Base-by-base conservation (phyloP, 1,284 basidiomycete species). In the Coniferiporia sulphurascens region DNA sequence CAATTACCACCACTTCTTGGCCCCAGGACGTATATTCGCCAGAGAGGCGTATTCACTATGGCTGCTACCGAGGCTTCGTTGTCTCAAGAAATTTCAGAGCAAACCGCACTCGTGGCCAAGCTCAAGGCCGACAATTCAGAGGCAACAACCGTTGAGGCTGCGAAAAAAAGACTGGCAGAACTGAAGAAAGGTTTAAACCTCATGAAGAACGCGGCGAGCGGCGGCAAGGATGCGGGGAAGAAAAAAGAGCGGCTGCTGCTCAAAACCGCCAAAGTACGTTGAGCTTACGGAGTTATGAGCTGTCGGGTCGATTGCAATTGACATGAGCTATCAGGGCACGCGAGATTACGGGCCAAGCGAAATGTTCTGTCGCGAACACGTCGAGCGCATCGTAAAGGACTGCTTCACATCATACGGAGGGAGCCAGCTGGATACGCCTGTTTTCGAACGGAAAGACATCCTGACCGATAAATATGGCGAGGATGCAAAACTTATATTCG, bases 401-500 rank as follows among this genome's bases (percentile, higher is more conserved):
- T 85, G 88, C 63, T 99, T 99, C 73, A 86, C 92, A 58, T 83
- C 86, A 13, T 97, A 91, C 71, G 96, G 97, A 41, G 96, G 89
- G 1, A 84, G 87, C 60, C 95, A 93, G 63, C 93, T 99, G 63
- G 96, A 99, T 74, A 99, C 96, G 1, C 96, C 96, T 60, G 95
- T 98, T 17, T 98, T 99, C 69, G 96, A 99, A 77, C 87, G 96
- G 63, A 95, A 95, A 72, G 96, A 99, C 70, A 89, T 99, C 63
- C 78, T 98, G 50, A 85, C 93, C 0, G 96, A 94, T 64, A 99
- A 98, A 76, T 98, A 98, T 67, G 95, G 94, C 59, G 97, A 99
- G 75, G 96, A 99, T 73, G 85, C 89, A 52, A 99, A 99, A 75
- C 87, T 99, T 68, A 99, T 99, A 67, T 99, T 98, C 73, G 96